Evolutionary conservation across 148 eudicot genomes (phyloP), one percentile per base, ranked within the genome.

Genomic region (Camellia japonica): DNA sequence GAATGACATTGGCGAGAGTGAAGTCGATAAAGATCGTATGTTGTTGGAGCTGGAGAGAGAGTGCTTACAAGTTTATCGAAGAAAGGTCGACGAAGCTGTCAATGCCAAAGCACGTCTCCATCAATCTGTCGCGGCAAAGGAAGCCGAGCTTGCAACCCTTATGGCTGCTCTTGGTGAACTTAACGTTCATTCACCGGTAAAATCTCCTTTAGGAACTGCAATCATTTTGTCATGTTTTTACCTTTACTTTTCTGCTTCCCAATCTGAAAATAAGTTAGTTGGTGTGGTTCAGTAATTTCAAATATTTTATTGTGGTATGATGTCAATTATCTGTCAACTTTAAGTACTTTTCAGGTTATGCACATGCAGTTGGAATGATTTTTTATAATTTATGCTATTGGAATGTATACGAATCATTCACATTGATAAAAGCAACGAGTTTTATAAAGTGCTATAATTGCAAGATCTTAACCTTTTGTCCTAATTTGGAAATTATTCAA

Each of bases 61-160:
- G 82, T 89, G 90, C 78, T 82, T 87, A 51, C 87, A 89, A 75
- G 85, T 91, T 41, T 91, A 91, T 58, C 62, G 89, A 76, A 88
- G 92, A 81, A 91, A 91, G 80, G 90, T 91, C 16, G 90, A 91
- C 70, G 94, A 91, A 80, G 92, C 89, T 84, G 83, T 86, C 70
- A 86, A 84, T 78, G 71, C 91, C 41, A 91, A 91, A 78, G 87
- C 91, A 18, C 87, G 89, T 49, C 87, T 91, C 76, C 91, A 86
- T 72, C 94, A 91, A 56, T 74, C 88, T 75, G 85, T 89, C 68
- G 92, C 86, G 13, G 87, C 91, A 75, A 88, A 85, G 83, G 91
- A 91, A 84, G 94, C 92, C 9, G 94, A 91, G 86, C 87, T 91
- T 68, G 91, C 92, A 52, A 91, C 88, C 78, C 91, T 91, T 42